phyloP scores from a whole-genome alignment of 495 filamentous ascomycete species.

The Podospora bellae-mahoneyi region DNA sequence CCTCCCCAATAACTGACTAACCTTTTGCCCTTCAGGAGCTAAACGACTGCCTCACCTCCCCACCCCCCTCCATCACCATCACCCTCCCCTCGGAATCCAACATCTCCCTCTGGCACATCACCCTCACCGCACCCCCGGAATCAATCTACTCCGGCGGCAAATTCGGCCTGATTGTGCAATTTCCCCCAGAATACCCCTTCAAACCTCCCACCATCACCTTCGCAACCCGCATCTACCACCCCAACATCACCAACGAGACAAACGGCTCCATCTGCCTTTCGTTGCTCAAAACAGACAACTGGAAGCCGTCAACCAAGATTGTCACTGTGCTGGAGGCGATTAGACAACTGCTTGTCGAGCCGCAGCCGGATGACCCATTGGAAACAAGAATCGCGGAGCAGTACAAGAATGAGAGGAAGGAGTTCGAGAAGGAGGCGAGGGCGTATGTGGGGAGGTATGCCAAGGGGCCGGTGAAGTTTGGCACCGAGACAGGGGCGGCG shows the following conservation, averaged over 20 bases:
- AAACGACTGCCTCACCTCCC: conserved; percentile 59
- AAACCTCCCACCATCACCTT: conserved; percentile 84
- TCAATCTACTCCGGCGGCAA: conserved; percentile 74
- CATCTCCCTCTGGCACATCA: conserved; percentile 79
- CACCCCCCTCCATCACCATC: conserved; percentile 64
- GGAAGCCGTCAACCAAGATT: conserved; percentile 88
- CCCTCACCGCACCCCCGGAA: conserved; percentile 68
- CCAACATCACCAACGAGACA: conserved; percentile 93
- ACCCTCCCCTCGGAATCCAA: conserved; percentile 65
- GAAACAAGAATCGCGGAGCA: conserved; percentile 84
- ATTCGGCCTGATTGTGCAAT: conserved; percentile 71
- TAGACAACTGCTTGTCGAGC: conserved; percentile 73
- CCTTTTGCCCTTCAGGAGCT: conserved; percentile 57
- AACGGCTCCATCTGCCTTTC: conserved; percentile 87
- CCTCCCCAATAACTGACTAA: background rate
- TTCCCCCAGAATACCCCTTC: conserved; percentile 92
- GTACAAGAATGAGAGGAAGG: conserved; percentile 65
- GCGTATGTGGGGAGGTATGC: conserved; percentile 83
- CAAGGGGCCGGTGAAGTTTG: conserved; percentile 37
- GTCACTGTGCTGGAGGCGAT: conserved; percentile 75
- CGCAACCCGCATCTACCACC: conserved; percentile 95
- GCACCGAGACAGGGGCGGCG: background rate
- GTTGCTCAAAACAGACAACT: conserved; percentile 81
- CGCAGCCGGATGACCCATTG: conserved; percentile 91
- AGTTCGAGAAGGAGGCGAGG: conserved; percentile 79